Evolutionary conservation across 106 monocot genomes (phyloP).

Genomic region (Dendrobium officinale): DNA sequence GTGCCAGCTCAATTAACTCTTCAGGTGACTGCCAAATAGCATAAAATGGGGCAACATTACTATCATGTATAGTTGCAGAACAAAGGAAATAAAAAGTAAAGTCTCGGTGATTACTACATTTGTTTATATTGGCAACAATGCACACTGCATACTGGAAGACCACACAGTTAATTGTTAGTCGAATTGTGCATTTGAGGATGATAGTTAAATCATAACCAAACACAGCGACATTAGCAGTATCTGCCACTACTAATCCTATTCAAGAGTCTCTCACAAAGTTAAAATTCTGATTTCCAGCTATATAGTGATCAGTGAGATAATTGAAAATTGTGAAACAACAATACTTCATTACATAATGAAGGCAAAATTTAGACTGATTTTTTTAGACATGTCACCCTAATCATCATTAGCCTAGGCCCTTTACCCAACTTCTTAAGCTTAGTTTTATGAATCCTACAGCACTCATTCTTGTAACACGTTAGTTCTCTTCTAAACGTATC

Average conservation of each 20-base stretch:
- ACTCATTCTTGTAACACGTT: no score
- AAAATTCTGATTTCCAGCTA: background rate
- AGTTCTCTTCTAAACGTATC: no score
- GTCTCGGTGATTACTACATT: background rate
- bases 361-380: no score
- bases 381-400: no score
- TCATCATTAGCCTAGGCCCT: no score
- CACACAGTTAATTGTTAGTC: background rate
- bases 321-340: no score
- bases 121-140: background rate
- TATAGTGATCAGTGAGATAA: no score
- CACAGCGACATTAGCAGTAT: background rate
- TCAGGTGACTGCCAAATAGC: conserved; percentile 58
- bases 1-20: conserved; percentile 84
- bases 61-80: background rate
- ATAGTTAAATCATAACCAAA: background rate
- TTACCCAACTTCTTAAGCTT: no score
- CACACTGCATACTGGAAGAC: background rate
- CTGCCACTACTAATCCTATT: background rate
- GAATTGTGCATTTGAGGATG: background rate
- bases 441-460: no score
- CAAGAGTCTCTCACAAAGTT: background rate
- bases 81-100: background rate
- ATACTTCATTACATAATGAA: no score
- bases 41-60: background rate